These are phyloP conservation scores for Neonectria sp. DNA, from an alignment of 2,329 filamentous ascomycete species.

Conservation along the genomic window DNA sequence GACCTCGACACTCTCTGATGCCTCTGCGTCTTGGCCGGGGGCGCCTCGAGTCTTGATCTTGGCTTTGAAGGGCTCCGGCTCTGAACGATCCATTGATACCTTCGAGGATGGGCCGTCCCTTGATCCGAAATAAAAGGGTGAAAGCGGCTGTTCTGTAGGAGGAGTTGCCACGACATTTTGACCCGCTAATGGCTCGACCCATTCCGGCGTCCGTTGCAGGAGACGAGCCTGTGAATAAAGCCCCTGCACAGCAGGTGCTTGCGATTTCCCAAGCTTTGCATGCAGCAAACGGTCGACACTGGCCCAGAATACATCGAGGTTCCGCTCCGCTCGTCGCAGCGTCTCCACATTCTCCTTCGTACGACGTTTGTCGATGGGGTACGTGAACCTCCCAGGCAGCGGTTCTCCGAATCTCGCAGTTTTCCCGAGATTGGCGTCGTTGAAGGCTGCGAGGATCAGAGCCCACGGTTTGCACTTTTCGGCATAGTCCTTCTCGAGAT, in stretches of 20 bases:
- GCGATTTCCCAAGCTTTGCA: slow-evolving; percentile 40
- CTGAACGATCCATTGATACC: neutral
- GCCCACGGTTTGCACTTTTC: slow-evolving; percentile 29
- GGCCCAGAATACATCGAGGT: slow-evolving; percentile 50
- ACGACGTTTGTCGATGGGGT: slow-evolving; percentile 60
- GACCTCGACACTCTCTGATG: neutral
- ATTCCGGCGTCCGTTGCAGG: slow-evolving; percentile 64
- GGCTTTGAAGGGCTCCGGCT: neutral
- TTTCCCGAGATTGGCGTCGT: slow-evolving; percentile 27
- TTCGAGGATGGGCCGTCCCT: neutral
- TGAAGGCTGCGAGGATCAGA: slow-evolving; percentile 35
- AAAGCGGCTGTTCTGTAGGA: neutral
- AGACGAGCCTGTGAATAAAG: slow-evolving; percentile 53
- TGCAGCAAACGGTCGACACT: slow-evolving; percentile 21
- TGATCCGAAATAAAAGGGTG: neutral
- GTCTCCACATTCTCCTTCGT: slow-evolving; percentile 60
- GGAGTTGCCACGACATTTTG: neutral
- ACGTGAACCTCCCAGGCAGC: slow-evolving; percentile 57
- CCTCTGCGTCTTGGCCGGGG: neutral
- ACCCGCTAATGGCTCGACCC: slow-evolving; percentile 56
- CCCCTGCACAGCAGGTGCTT: slow-evolving; percentile 35
- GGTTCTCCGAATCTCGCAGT: slow-evolving; percentile 50
- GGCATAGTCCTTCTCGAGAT: slow-evolving; percentile 48
- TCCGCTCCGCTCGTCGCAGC: slow-evolving; percentile 62
- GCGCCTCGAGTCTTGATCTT: neutral